These are phyloP conservation scores for Aspergillus awamori DNA, from an alignment of 2,329 filamentous ascomycete genomes.

Conservation along the genomic window DNA sequence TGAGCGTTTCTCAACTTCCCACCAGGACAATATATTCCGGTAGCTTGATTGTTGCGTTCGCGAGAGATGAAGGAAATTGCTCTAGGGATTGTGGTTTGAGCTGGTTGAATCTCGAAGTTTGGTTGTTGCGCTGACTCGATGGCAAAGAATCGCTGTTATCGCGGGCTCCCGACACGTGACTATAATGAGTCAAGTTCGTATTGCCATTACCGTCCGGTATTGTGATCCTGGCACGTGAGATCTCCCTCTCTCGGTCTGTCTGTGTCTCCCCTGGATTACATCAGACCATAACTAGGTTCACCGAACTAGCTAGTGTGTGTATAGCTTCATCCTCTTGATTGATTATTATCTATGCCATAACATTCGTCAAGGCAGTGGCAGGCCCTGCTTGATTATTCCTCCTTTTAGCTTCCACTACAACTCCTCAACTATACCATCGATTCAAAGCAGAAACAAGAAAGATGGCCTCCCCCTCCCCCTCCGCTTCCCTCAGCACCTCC, in stretches of 20 bases:
- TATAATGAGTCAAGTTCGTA: conserved; percentile 23
- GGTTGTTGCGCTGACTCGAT: conserved; percentile 19
- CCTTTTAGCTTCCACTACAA: background rate
- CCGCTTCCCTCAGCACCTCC: conserved; percentile 42
- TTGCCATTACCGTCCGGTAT: conserved; percentile 11
- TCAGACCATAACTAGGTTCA: conserved; percentile 9
- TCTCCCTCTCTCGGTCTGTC: background rate
- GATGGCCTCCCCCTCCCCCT: conserved; percentile 25
- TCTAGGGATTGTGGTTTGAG: background rate
- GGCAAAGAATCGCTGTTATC: conserved; percentile 26
- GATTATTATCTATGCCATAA: conserved; percentile 23
- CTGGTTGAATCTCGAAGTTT: background rate
- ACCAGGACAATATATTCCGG: background rate
- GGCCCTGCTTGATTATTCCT: conserved; percentile 36
- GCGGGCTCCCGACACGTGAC: conserved; percentile 3
- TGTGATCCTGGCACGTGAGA: conserved; percentile 12
- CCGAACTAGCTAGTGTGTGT: background rate
- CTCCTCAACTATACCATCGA: background rate
- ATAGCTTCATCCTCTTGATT: background rate
- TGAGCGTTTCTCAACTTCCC: background rate
- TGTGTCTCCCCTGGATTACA: conserved; percentile 7
- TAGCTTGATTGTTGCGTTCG: no score
- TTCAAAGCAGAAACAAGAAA: background rate
- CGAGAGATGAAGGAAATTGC: background rate
- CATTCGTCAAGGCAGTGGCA: conserved; percentile 35